phyloP scores from a whole-genome alignment of 495 filamentous ascomycete species.

The Tuber calosporum region DNA sequence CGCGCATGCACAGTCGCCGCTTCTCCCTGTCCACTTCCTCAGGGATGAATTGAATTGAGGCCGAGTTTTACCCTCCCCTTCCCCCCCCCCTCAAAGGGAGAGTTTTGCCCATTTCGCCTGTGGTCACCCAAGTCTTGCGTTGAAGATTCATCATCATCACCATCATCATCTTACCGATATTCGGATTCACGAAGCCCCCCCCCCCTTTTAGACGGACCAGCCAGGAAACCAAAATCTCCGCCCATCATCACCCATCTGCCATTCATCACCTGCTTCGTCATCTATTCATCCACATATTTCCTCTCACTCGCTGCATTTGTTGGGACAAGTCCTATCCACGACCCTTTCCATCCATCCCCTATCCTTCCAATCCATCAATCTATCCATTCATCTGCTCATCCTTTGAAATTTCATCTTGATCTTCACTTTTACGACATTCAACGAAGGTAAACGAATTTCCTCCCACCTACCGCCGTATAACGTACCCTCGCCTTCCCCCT shows the following conservation, averaged over 20 bases:
- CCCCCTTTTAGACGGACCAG: background rate
- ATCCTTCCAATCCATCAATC: background rate
- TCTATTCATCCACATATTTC: slow-evolving; percentile 11
- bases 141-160: slow-evolving; percentile 8
- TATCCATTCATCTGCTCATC: background rate
- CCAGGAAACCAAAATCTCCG: background rate
- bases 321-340: slow-evolving; percentile 4
- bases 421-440: slow-evolving; percentile 11
- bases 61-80: slow-evolving; percentile 20
- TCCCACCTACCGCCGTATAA: background rate
- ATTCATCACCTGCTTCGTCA: slow-evolving; percentile 1
- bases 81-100: slow-evolving; percentile 5
- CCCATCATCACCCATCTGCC: background rate
- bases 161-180: too few species aligned
- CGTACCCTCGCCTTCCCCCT: background rate
- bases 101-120: slow-evolving; percentile 3
- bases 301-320: slow-evolving; percentile 9
- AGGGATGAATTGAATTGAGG: slow-evolving; percentile 27
- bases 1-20: slow-evolving; percentile 3
- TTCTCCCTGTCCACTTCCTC: slow-evolving; percentile 13
- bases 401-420: background rate
- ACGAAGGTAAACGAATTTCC: slow-evolving; percentile 24
- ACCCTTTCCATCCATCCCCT: slow-evolving; percentile 1
- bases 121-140: slow-evolving; percentile 8
- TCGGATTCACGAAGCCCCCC: slow-evolving; percentile 11